These are phyloP conservation scores for Erysimum cheiranthoides DNA, from an alignment of 345 rosid genomes.

Conservation along the genomic window DNA sequence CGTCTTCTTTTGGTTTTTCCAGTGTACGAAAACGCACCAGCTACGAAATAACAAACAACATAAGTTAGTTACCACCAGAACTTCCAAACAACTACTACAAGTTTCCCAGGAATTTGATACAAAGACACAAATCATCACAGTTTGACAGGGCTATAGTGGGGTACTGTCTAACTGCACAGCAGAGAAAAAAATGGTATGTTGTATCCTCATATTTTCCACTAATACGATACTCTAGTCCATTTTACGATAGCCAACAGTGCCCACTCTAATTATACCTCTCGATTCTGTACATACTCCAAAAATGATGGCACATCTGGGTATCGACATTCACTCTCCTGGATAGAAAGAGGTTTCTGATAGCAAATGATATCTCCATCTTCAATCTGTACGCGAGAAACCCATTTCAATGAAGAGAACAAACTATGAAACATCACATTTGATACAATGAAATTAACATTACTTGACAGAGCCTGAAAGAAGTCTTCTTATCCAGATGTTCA, in stretches of 20 bases:
- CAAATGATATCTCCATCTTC: slow-evolving; percentile 99
- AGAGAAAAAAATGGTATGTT: background rate
- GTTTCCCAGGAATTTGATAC: background rate
- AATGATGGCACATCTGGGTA: slow-evolving; percentile 88
- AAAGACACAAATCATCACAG: slow-evolving; percentile 23
- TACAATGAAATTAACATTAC: slow-evolving; percentile 48
- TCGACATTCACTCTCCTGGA: slow-evolving; percentile 58
- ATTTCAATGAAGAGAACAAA: slow-evolving; percentile 24
- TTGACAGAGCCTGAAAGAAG: slow-evolving; percentile 75
- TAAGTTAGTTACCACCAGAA: slow-evolving; percentile 28
- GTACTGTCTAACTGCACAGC: slow-evolving; percentile 9
- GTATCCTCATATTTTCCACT: slow-evolving; percentile 3
- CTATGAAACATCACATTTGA: slow-evolving; percentile 11
- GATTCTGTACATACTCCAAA: slow-evolving; percentile 93
- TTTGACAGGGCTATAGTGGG: slow-evolving; percentile 10
- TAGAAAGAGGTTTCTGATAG: slow-evolving; percentile 76
- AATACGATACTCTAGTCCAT: slow-evolving; percentile 25
- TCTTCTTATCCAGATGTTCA: slow-evolving; percentile 79
- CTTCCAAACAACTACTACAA: background rate
- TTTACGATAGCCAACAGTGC: slow-evolving; percentile 23
- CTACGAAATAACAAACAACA: slow-evolving; percentile 48
- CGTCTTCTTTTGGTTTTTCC: slow-evolving; percentile 94
- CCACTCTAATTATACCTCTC: slow-evolving; percentile 64
- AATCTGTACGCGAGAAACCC: slow-evolving; percentile 52
- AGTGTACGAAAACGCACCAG: slow-evolving; percentile 85